Conservation (phyloP, 1,284 basidiomycete genomes). For the Omphalotus olearius region DNA sequence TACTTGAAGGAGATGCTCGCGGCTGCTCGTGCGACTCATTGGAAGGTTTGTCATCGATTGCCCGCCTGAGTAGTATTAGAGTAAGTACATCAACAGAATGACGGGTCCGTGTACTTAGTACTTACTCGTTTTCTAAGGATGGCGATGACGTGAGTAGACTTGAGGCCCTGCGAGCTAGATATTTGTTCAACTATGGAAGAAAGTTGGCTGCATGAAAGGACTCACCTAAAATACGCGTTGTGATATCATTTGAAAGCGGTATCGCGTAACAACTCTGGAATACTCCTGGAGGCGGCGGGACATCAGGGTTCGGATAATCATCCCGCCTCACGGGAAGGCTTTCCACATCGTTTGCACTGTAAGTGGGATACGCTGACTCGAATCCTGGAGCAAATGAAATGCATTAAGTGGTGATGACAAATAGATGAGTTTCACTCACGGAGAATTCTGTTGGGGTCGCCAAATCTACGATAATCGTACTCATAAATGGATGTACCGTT, state of each 20-base stretch:
- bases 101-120: not conserved
- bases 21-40: not conserved
- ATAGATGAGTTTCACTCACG: slow-evolving; percentile 17
- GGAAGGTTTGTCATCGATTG: not conserved
- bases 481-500: slow-evolving; percentile 28
- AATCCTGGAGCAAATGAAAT: not conserved
- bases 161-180: not conserved
- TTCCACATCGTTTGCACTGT: not conserved
- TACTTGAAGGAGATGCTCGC: not conserved
- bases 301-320: not conserved
- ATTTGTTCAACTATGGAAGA: not conserved
- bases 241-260: not conserved
- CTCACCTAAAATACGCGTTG: not conserved
- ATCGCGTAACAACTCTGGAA: not conserved
- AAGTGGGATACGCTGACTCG: not conserved
- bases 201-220: not conserved
- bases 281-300: not conserved
- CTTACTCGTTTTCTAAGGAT: not conserved
- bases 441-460: slow-evolving; percentile 25
- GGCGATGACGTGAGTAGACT: not conserved
- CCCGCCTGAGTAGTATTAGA: not conserved
- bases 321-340: not conserved
- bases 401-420: not conserved
- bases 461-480: slow-evolving; percentile 26
- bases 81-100: not conserved